phyloP scores from a whole-genome alignment of 441 rosid genomes.

The Cnidoscolus chayamansa region DNA sequence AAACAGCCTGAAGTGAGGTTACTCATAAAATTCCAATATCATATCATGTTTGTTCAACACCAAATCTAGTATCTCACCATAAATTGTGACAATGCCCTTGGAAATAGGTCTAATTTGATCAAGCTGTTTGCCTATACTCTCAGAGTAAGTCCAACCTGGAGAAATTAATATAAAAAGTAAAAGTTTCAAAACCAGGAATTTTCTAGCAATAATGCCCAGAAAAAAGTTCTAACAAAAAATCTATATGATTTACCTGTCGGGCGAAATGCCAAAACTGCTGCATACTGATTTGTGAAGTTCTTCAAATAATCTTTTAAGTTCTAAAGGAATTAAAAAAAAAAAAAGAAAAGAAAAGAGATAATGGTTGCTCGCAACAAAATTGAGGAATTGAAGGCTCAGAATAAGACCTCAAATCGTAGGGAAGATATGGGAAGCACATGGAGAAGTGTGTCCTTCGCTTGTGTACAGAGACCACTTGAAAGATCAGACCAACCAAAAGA shows the following conservation, averaged over 20 bases:
- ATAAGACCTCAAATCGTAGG: constrained; percentile 54
- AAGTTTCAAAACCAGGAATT: background rate
- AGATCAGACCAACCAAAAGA: constrained; percentile 72
- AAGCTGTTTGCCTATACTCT: constrained; percentile 55
- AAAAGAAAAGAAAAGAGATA: constrained; percentile 5
- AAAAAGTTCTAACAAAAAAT: background rate
- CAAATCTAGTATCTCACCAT: constrained; percentile 46
- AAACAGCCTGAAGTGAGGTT: constrained; percentile 15
- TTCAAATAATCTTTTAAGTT: constrained; percentile 53
- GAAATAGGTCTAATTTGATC: constrained; percentile 59
- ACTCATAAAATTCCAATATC: constrained; percentile 10
- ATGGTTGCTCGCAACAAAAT: constrained; percentile 1
- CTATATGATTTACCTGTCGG: constrained; percentile 54
- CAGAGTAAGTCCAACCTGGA: constrained; percentile 79
- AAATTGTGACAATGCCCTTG: constrained; percentile 59
- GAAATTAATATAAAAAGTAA: constrained; percentile 8
- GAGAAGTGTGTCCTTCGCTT: constrained; percentile 61
- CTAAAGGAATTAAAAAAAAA: constrained; percentile 26
- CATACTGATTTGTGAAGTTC: constrained; percentile 40
- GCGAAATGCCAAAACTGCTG: constrained; percentile 66
- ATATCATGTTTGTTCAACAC: constrained; percentile 18
- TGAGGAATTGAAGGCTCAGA: constrained; percentile 14
- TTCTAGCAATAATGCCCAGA: background rate
- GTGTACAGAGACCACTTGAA: constrained; percentile 45
- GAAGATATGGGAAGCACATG: constrained; percentile 78